Evolutionary conservation across 2,329 filamentous ascomycete species (phyloP).

Genomic region (Xylaria arbuscula): DNA sequence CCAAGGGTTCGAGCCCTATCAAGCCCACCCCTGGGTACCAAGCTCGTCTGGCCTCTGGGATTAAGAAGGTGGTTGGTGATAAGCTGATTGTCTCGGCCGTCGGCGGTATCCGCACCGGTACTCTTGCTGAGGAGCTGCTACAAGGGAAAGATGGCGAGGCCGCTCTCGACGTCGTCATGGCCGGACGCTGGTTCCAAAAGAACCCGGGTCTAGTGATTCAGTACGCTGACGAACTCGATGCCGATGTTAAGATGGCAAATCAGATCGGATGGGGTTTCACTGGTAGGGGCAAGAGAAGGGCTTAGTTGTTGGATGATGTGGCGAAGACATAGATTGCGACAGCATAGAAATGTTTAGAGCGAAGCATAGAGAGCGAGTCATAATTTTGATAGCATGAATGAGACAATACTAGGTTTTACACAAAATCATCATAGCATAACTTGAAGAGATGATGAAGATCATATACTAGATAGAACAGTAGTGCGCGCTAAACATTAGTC

Average conservation of each 20-base stretch:
- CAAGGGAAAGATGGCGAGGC: conserved; percentile 36
- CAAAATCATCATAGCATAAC: no score
- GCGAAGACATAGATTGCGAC: no score
- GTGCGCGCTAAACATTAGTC: no score
- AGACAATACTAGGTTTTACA: no score
- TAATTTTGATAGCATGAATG: no score
- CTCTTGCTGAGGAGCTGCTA: conserved; percentile 61
- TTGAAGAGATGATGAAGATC: no score
- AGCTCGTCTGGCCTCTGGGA: conserved; percentile 70
- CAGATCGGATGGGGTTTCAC: conserved; percentile 27
- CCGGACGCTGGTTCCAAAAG: conserved; percentile 67
- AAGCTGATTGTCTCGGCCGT: conserved; percentile 67
- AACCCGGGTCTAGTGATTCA: conserved; percentile 63
- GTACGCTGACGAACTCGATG: conserved; percentile 20
- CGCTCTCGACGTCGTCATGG: conserved; percentile 61
- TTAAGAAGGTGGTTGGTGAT: conserved; percentile 74
- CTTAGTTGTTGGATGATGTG: not conserved
- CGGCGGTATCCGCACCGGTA: conserved; percentile 60
- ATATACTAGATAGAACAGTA: no score
- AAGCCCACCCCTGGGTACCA: conserved; percentile 71
- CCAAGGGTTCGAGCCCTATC: conserved; percentile 58
- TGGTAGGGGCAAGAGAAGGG: conserved; percentile 8
- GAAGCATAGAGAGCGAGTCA: no score
- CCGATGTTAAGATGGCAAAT: conserved; percentile 22
- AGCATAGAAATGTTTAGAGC: no score